Base-by-base conservation (phyloP, 306 rosid species). In the Rosa rugosa region DNA sequence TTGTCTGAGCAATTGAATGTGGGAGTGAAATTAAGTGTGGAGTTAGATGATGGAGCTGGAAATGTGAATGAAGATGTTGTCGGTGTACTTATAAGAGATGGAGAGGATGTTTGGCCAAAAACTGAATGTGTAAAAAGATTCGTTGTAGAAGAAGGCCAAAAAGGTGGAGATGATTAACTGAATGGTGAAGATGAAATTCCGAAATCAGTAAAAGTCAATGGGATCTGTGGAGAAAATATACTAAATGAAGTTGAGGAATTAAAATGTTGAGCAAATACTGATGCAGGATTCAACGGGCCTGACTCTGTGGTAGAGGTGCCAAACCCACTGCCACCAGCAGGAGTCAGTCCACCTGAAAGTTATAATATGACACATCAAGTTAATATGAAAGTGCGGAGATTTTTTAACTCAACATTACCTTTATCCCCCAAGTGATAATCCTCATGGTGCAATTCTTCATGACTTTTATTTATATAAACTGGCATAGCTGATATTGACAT, bases 401-500 rank as follows among this genome's bases (percentile, higher is more conserved):
- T 34, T 14, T 63, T 13, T 63, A 9, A 27, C 20, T 1, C 38
- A 63, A 59, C 42, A 14, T 5, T 5, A 92, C 99, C 96, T 91
- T 93, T 95, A 73, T 93, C 99, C 79, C 97, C 97, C 86, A 81
- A 27, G 76, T 93, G 98, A 89, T 95, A 89, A 84, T 95, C 99
- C 83, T 95, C 98, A 96, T 92, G 90, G 86, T 96, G 88, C 65
- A 93, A 90, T 86, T 95, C 99, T 79, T 95, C 98, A 0, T 95
- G 99, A 83, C 96, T 90, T 86, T 92, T 95, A 63, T 95, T 95
- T 80, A 84, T 95, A 90, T 86, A 95, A 70, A 75, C 63, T 53
- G 97, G 85, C 99, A 95, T 93, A 56, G 98, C 97, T 23, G 98
- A 95, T 82, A 95, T 91, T 60, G 99, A 93, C 89, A 87, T 91